Evolutionary conservation across 1,284 basidiomycete species (phyloP), one percentile per base, ranked within the genome.

Genomic region (Leccinum angustisporum): DNA sequence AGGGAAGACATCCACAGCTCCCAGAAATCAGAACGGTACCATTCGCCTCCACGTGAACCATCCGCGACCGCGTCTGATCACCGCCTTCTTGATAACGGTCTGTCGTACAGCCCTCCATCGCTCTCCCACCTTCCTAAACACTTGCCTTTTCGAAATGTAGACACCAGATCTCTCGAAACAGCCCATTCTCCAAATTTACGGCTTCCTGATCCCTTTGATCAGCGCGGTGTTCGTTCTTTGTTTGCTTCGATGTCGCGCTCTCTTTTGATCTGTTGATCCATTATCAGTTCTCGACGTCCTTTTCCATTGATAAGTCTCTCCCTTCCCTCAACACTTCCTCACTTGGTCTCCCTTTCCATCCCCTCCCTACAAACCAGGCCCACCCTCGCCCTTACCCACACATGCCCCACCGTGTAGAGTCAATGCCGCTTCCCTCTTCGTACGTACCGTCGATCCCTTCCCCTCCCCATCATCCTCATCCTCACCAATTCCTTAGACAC

Each of bases 211-310:
- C 74, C 71, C 68, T 70, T 66, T 68, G 72, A 73, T 73, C 74
- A 73, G 72, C 72, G 69, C 70, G 65, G 65, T 69, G 72, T 75
- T 71, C 68, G 75, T 75, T 74, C 72, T 76, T 76, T 73, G 71
- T 75, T 75, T 75, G 64, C 71, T 75, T 72, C 70, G 61, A 69
- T 75, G 71, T 70, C 70, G 58, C 67, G 67, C 70, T 69, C 65
- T 72, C 71, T 67, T 73, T 72, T 72, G 74, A 75, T 76, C 67
- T 73, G 65, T 75, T 76, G 74, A 76, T 76, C 70, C 65, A 65
- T 75, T 73, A 75, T 75, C 74, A 73, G 73, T 70, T 70, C 67
- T 69, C 72, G 70, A 73, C 72, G 61, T 64, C 72, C 68, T 64
- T 72, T 59, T 56, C 68, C 64, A 66, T 74, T 68, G 67, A 74